A percentile compares a stretch with the other conserved stretches of the same genome.
These are phyloP conservation scores for Astrothelium subdiscretum DNA, from an alignment of 495 filamentous ascomycete species.

Conservation along the genomic window DNA sequence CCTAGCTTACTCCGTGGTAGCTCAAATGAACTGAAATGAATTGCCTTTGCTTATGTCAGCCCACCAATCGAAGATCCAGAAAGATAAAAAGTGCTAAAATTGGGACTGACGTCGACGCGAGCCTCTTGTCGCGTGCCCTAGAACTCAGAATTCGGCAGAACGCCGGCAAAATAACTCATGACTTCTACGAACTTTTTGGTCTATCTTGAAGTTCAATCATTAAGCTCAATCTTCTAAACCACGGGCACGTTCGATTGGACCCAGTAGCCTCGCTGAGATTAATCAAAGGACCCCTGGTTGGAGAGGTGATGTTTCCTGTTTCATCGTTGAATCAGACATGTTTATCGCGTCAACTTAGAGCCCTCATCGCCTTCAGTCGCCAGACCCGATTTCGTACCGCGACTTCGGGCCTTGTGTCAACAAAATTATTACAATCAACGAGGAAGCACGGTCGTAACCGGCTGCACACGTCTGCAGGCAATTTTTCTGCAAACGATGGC, in stretches of 20 bases:
- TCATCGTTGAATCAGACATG: neutral
- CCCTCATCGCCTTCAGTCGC: neutral
- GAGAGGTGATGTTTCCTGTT: neutral
- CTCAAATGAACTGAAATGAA: slow-evolving; percentile 1
- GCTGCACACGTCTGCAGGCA: neutral
- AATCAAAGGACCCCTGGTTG: neutral
- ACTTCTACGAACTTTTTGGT: neutral
- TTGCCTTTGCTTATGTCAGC: neutral
- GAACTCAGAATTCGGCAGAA: neutral
- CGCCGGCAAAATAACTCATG: neutral
- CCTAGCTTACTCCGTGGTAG: neutral
- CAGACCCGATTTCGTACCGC: neutral
- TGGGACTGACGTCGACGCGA: too few relatives aligned
- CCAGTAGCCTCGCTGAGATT: neutral
- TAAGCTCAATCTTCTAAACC: too few relatives aligned
- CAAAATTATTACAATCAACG: neutral
- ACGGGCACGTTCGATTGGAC: too few relatives aligned
- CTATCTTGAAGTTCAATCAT: too few relatives aligned
- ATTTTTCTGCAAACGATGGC: neutral
- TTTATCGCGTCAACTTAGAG: neutral
- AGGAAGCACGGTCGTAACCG: neutral
- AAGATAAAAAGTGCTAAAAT: too few relatives aligned
- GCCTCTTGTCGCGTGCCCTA: neutral
- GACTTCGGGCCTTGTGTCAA: neutral
- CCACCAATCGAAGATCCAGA: neutral